These are phyloP conservation scores for Mucor sp. DNA, from an alignment of 371 early-diverging fungal species.

Conservation along the genomic window DNA sequence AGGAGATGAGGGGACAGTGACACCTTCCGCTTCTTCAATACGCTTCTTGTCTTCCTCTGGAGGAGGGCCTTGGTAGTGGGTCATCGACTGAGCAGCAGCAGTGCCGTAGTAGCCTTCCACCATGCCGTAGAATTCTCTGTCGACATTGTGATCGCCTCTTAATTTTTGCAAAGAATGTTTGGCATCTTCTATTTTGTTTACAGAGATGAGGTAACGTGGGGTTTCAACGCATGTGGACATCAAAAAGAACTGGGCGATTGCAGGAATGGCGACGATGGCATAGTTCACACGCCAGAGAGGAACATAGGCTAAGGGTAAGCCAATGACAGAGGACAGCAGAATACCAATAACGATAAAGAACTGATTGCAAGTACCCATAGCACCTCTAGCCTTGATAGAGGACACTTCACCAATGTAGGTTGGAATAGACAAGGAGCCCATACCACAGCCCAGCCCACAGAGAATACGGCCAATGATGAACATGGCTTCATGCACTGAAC, in stretches of 20 bases:
- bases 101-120: not conserved
- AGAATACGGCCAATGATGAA: slow-evolving; percentile 79
- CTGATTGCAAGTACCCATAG: slow-evolving; percentile 79
- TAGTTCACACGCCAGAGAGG: slow-evolving; percentile 73
- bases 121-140: slow-evolving; percentile 11
- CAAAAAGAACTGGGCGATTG: slow-evolving; percentile 66
- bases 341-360: slow-evolving; percentile 80
- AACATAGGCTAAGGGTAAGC: slow-evolving; percentile 58
- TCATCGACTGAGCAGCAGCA: not conserved
- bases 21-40: not conserved
- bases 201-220: slow-evolving; percentile 48
- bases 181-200: slow-evolving; percentile 59
- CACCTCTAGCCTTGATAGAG: slow-evolving; percentile 69
- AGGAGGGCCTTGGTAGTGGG: not conserved
- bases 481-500: slow-evolving; percentile 53
- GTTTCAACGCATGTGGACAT: slow-evolving; percentile 72
- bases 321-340: slow-evolving; percentile 63
- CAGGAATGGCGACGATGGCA: slow-evolving; percentile 68
- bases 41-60: not conserved
- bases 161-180: slow-evolving; percentile 51
- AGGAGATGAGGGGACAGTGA: not conserved
- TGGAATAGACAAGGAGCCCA: slow-evolving; percentile 75
- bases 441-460: slow-evolving; percentile 81
- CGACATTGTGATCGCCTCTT: slow-evolving; percentile 29
- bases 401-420: slow-evolving; percentile 84